These are phyloP conservation scores for Ilex paraguariensis DNA, from an alignment of 305 asterid species.

Conservation along the genomic window DNA sequence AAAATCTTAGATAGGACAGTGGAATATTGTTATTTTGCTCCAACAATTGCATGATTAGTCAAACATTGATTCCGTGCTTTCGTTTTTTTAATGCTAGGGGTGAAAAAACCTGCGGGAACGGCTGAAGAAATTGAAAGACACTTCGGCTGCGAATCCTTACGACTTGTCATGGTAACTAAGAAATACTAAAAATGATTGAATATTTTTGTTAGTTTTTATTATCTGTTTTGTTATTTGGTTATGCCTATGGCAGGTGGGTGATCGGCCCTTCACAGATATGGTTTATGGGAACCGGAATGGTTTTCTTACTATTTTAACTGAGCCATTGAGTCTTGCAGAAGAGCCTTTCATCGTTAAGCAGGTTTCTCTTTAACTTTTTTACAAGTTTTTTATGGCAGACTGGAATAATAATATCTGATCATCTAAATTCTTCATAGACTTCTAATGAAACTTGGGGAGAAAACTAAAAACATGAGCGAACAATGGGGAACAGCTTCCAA, in stretches of 20 bases:
- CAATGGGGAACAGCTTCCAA: too few species aligned
- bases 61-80: slow-evolving; percentile 7
- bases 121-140: slow-evolving; percentile 85
- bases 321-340: slow-evolving; percentile 71
- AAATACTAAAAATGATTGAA: not conserved
- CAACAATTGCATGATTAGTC: too few species aligned
- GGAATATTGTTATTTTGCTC: not conserved
- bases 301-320: slow-evolving; percentile 74
- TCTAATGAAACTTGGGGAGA: too few species aligned
- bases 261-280: slow-evolving; percentile 91
- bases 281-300: slow-evolving; percentile 88
- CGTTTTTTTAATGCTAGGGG: slow-evolving; percentile 33
- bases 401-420: slow-evolving; percentile 1
- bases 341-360: slow-evolving; percentile 85
- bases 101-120: slow-evolving; percentile 91
- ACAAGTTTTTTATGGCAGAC: slow-evolving; percentile 2
- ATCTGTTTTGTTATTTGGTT: slow-evolving; percentile 9
- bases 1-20: not conserved
- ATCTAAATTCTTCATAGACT: too few species aligned
- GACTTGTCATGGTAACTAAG: slow-evolving; percentile 62
- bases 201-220: not conserved
- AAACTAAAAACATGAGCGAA: too few species aligned
- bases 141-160: slow-evolving; percentile 79
- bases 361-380: slow-evolving; percentile 34
- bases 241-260: slow-evolving; percentile 72